Percentiles rank a stretch among this genome's conserved stretches.
Conservation (phyloP, 2,329 filamentous ascomycete species). For the Penicillium glabrum region DNA sequence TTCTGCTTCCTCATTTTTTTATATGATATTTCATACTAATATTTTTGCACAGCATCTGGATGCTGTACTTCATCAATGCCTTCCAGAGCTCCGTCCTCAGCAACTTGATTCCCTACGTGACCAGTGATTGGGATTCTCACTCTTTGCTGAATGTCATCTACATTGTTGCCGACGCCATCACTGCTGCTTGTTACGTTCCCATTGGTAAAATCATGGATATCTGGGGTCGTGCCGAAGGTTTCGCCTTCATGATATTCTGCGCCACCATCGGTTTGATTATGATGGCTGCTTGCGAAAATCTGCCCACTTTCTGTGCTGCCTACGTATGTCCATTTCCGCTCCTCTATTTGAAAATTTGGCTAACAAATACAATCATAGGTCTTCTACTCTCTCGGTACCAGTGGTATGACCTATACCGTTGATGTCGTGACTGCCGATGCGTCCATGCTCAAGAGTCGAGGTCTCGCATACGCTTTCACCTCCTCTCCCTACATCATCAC, state of each 20-base stretch:
- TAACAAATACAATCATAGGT: slow-evolving; percentile 28
- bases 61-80: slow-evolving; percentile 22
- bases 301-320: slow-evolving; percentile 62
- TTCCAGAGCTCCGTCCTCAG: slow-evolving; percentile 14
- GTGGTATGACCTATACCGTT: slow-evolving; percentile 57
- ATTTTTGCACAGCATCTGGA: slow-evolving; percentile 18
- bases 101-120: slow-evolving; percentile 17
- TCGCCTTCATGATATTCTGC: slow-evolving; percentile 49
- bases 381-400: slow-evolving; percentile 51
- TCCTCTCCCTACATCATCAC: slow-evolving; percentile 64
- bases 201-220: slow-evolving; percentile 64
- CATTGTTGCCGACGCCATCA: slow-evolving; percentile 48
- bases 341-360: too few relatives aligned
- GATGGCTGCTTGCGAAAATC: slow-evolving; percentile 61
- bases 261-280: slow-evolving; percentile 56
- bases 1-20: background rate
- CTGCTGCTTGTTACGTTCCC: slow-evolving; percentile 58
- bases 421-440: slow-evolving; percentile 64
- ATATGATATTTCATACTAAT: background rate
- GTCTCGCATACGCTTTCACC: slow-evolving; percentile 60
- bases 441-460: slow-evolving; percentile 60
- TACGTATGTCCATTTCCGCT: slow-evolving; percentile 8
- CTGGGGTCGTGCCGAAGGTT: slow-evolving; percentile 62
- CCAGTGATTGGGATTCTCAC: slow-evolving; percentile 11
- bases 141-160: slow-evolving; percentile 13